Evolutionary conservation across 768 basidiomycete genomes (phyloP).

Genomic region (Neoboletus magnificus): DNA sequence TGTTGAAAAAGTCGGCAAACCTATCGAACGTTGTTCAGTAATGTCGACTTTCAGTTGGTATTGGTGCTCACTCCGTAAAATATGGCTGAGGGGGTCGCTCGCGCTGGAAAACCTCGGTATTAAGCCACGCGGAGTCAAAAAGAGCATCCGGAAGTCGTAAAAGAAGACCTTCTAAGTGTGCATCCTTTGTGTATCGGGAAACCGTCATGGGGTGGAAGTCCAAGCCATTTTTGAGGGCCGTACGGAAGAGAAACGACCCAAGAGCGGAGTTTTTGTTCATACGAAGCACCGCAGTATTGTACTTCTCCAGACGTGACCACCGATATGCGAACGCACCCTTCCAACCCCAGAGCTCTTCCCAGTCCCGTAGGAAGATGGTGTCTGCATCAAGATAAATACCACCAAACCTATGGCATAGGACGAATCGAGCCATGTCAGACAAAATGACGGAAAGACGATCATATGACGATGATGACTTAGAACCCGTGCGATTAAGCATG

Average conservation of each 20-base stretch:
- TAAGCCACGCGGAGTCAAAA: constrained; percentile 96
- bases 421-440: constrained; percentile 96
- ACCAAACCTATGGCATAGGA: constrained; percentile 94
- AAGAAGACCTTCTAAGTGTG: constrained; percentile 76
- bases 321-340: constrained; percentile 95
- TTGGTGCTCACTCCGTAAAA: constrained; percentile 67
- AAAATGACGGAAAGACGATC: constrained; percentile 91
- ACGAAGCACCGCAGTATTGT: constrained; percentile 95
- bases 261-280: constrained; percentile 91
- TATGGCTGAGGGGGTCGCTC: constrained; percentile 93
- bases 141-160: constrained; percentile 91
- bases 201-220: constrained; percentile 99
- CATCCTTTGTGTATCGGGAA: constrained; percentile 86
- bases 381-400: constrained; percentile 98
- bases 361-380: constrained; percentile 92
- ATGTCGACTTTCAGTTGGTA: background rate
- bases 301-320: constrained; percentile 89
- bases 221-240: constrained; percentile 87
- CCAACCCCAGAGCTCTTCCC: constrained; percentile 99
- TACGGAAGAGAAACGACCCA: constrained; percentile 90
- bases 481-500: constrained; percentile 80
- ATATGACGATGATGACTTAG: constrained; percentile 82
- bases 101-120: constrained; percentile 87
- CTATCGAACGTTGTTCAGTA: constrained; percentile 36
- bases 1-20: constrained; percentile 87